Evolutionary conservation across 345 rosid genomes (phyloP).

Genomic region (Microcos paniculata): DNA sequence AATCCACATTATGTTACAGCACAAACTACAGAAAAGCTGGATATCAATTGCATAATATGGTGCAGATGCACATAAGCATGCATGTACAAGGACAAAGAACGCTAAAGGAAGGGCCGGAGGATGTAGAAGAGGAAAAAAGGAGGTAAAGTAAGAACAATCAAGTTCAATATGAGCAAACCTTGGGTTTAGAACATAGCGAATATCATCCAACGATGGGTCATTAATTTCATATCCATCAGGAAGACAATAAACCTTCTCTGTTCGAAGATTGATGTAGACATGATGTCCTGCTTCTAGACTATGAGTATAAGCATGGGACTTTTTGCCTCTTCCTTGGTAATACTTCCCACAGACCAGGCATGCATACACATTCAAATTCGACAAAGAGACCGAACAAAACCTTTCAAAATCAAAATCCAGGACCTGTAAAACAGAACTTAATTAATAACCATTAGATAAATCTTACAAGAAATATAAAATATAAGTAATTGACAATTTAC

Average conservation of each 20-base stretch:
- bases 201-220: slow-evolving; percentile 95
- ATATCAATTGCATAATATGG: neutral
- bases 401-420: slow-evolving; percentile 98
- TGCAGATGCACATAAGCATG: neutral
- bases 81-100: neutral
- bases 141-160: neutral
- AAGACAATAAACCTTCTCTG: slow-evolving; percentile 92
- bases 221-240: slow-evolving; percentile 98
- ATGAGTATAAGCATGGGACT: slow-evolving; percentile 96
- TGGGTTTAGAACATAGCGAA: slow-evolving; percentile 89
- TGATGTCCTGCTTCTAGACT: slow-evolving; percentile 99
- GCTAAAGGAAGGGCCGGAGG: neutral
- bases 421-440: slow-evolving; percentile 44
- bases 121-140: neutral
- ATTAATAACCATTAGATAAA: neutral
- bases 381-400: slow-evolving; percentile 90
- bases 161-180: slow-evolving; percentile 45
- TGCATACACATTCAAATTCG: slow-evolving; percentile 88
- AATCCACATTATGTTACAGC: neutral
- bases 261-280: slow-evolving; percentile 84
- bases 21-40: neutral
- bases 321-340: slow-evolving; percentile 95
- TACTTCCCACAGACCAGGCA: slow-evolving; percentile 97
- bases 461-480: neutral
- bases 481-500: neutral